A percentile compares a stretch with the other conserved stretches of the same genome.
phyloP scores from a whole-genome alignment of 495 filamentous ascomycete genomes.

The Pseudotulostoma volvatum region DNA sequence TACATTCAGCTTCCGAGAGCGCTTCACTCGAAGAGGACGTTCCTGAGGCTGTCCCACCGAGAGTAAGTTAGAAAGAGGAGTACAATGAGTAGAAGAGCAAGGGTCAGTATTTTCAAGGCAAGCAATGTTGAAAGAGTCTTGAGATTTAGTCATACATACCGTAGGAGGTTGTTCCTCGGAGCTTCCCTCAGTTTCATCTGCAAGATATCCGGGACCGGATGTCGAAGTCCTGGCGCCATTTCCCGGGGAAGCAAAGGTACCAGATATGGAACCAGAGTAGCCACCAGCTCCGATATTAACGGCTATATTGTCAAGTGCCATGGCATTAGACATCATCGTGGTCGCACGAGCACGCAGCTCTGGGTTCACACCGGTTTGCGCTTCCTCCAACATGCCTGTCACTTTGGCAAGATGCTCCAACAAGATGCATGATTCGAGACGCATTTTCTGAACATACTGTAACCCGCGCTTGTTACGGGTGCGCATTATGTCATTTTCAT shows the following conservation, averaged over 20 bases:
- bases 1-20: slow-evolving; percentile 39
- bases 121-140: too few species aligned
- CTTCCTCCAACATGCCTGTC: slow-evolving; percentile 52
- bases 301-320: slow-evolving; percentile 9
- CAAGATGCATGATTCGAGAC: slow-evolving; percentile 77
- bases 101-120: too few species aligned
- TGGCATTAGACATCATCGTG: slow-evolving; percentile 17
- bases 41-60: slow-evolving; percentile 76
- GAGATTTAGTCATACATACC: slow-evolving; percentile 15
- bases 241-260: slow-evolving; percentile 8
- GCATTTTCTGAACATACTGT: slow-evolving; percentile 75
- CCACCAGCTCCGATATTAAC: slow-evolving; percentile 5
- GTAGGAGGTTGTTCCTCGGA: slow-evolving; percentile 33
- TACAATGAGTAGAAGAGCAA: too few species aligned
- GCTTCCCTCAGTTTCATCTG: slow-evolving; percentile 33
- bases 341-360: slow-evolving; percentile 22
- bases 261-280: slow-evolving; percentile 1
- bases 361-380: slow-evolving; percentile 18
- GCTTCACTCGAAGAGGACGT: slow-evolving; percentile 77
- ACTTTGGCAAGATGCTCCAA: slow-evolving; percentile 75
- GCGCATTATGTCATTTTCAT: slow-evolving; percentile 65
- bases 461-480: slow-evolving; percentile 64
- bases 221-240: slow-evolving; percentile 12
- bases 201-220: slow-evolving; percentile 16
- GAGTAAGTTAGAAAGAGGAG: too few species aligned